Base-by-base conservation (phyloP, 768 basidiomycete species). In the Calocybe cyanea region DNA sequence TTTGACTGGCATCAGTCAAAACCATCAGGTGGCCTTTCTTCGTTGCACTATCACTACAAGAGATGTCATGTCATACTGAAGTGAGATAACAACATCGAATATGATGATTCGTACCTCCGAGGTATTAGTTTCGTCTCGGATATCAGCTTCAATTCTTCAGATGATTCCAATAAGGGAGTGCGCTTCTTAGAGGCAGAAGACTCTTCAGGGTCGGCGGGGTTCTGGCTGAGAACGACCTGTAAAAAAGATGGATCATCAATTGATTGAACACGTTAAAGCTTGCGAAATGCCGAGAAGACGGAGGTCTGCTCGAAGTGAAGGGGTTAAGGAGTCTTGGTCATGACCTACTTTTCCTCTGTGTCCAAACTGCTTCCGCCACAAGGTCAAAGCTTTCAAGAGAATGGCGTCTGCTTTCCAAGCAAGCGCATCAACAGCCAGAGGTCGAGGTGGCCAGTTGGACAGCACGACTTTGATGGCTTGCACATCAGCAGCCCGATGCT, bases 281-380 rank as follows among this genome's bases (percentile, higher is more conserved):
- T 28, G 25, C 6, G 6, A 28, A 11, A 11, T 28, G 25, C 25
- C 25, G 25, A 28, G 25, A 11, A 11, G 6, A 28, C n/a, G 25
- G 25, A 28, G 25, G 11, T 28, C 11, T 28, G 11, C 11, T 28
- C 25, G 25, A 28, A 28, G 6, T 11, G 25, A 28, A 11, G 25
- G 11, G 25, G 11, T 28, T 5, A 28, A 28, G 11, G 25, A 28
- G 11, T 5, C 25, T 28, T 11, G n/a, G 32, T n/a, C 17, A 19
- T 7, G 15, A 68, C 75, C 50, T 51, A 92, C 94, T 73, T 87
- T 81, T 50, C 83, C 80, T 19, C 67, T 71, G 55, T 87, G 78
- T 0, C 90, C 88, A 66, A 89, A 85, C 39, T 78, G 81, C 63
- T 82, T 85, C 63, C 86, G 81, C 95, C 95, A 98, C 41, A 95